These are phyloP conservation scores for Phytophthora sansomeana DNA, from an alignment of 352 stramenopile genomes.

Conservation along the genomic window DNA sequence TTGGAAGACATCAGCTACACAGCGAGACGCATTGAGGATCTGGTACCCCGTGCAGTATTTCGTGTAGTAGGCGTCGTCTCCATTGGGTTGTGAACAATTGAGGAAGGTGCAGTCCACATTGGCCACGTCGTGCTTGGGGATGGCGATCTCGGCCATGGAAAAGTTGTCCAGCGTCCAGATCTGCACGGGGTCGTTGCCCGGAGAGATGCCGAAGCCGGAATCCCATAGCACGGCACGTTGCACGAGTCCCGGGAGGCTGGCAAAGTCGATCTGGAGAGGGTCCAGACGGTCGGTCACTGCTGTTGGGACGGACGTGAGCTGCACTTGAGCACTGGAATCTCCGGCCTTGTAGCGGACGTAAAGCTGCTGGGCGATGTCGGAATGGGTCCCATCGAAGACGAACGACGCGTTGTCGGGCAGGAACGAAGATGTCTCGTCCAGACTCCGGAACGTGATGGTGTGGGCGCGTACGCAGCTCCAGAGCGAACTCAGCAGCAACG, in stretches of 20 bases:
- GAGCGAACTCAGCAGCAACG: background rate
- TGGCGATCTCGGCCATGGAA: conserved; percentile 37
- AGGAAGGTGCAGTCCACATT: conserved; percentile 30
- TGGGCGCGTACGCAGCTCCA: background rate
- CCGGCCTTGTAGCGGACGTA: conserved; percentile 33
- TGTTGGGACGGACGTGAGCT: conserved; percentile 22
- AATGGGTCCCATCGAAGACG: conserved; percentile 44
- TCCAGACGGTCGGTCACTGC: conserved; percentile 25
- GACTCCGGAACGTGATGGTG: conserved; percentile 26
- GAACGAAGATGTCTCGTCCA: background rate
- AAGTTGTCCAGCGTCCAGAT: conserved; percentile 29
- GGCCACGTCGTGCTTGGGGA: conserved; percentile 24
- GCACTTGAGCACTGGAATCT: conserved; percentile 2
- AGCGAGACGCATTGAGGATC: conserved; percentile 45
- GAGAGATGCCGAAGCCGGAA: conserved; percentile 36
- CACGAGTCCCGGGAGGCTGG: conserved; percentile 33
- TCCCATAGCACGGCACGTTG: conserved; percentile 51
- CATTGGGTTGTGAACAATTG: conserved; percentile 42
- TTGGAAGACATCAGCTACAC: conserved; percentile 37
- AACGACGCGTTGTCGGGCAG: conserved; percentile 20
- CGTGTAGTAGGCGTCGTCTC: conserved; percentile 18
- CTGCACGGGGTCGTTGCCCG: conserved; percentile 22
- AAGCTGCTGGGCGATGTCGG: conserved; percentile 46
- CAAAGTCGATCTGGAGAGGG: conserved; percentile 21
- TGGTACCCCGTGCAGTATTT: conserved; percentile 42